Evolutionary conservation across 202 grass and related monocot species (phyloP), one percentile per base, ranked within the genome.

Genomic region (Schoenoplectus tabernaemontani): DNA sequence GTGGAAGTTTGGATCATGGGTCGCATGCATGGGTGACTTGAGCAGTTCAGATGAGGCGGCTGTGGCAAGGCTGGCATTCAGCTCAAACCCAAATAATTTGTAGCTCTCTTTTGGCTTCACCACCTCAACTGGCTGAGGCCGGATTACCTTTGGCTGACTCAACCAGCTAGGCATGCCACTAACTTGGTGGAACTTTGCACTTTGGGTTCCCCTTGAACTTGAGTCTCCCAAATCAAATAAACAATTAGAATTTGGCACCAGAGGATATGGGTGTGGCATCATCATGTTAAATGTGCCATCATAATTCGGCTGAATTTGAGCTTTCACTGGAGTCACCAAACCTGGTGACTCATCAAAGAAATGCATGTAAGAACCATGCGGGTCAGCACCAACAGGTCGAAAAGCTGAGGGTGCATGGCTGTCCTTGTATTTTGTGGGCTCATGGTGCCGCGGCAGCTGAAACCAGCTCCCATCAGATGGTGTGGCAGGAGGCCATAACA

Each of bases 81-180:
- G 75, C 79, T 92, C 78, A 85, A 98, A 91, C 63, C 95, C 95
- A 87, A 98, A 98, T 63, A 98, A 87, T 77, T 92, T 98, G 74
- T 86, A 98, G 43, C 84, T 86, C 81, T 98, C 89, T 79, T 90
- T 88, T 22, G 87, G 65, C 85, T 85, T 94, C 32, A 82, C 82
- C 24, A 89, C 77, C 47, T 94, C 95, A 86, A 85, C 81, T 22
- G 85, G 86, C 5, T 88, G 89, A 42, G 91, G 91, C 44, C 81
- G 89, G 24, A 91, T 37, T 16, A 90, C 89, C 63, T 79, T 85
- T 17, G 86, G 44, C 28, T 84, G 87, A 46, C 32, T 83, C 47
- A 87, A 87, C 91, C 95, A 92, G 46, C 48, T 88, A 59, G 88
- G 19, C 53, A 57, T 59, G 26, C 23, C 59, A 60, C 7, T 47